A percentile compares a stretch with the other conserved stretches of the same genome.
Conservation (phyloP, 148 eudicot genomes). For the Rhododendron ferrugineum region DNA sequence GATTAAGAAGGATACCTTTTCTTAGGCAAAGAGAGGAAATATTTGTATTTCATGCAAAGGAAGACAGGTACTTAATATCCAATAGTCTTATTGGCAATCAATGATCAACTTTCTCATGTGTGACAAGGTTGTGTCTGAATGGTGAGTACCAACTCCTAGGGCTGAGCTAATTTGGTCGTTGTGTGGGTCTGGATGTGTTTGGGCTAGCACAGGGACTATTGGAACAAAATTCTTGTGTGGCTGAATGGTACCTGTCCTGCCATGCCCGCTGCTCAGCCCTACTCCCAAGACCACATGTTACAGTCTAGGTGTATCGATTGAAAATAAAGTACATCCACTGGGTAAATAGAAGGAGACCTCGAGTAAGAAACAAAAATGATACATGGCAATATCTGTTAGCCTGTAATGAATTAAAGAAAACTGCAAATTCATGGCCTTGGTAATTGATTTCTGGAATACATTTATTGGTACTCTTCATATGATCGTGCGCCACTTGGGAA, state of each 20-base stretch:
- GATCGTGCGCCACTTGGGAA: not conserved
- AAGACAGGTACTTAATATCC: not conserved
- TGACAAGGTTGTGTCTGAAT: not conserved
- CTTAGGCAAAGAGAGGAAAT: not conserved
- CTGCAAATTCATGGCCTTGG: not conserved
- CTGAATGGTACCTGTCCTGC: not conserved
- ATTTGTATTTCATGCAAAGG: not conserved
- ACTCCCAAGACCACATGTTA: not conserved
- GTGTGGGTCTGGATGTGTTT: not conserved
- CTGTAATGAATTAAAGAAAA: not conserved
- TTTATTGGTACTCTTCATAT: not conserved
- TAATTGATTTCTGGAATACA: not conserved
- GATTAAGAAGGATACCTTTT: not conserved
- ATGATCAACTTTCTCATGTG: not conserved
- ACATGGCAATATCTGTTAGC: no score
- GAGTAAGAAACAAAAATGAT: not conserved
- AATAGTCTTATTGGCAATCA: not conserved
- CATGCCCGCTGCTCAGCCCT: not conserved
- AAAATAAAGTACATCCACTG: not conserved
- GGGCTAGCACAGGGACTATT: not conserved
- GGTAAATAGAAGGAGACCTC: not conserved
- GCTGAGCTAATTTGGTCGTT: not conserved
- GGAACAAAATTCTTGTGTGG: not conserved
- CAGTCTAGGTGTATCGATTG: not conserved
- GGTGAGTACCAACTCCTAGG: not conserved